Evolutionary conservation across 352 stramenopile genomes (phyloP).

Genomic region (Globisporangium camurandrum): DNA sequence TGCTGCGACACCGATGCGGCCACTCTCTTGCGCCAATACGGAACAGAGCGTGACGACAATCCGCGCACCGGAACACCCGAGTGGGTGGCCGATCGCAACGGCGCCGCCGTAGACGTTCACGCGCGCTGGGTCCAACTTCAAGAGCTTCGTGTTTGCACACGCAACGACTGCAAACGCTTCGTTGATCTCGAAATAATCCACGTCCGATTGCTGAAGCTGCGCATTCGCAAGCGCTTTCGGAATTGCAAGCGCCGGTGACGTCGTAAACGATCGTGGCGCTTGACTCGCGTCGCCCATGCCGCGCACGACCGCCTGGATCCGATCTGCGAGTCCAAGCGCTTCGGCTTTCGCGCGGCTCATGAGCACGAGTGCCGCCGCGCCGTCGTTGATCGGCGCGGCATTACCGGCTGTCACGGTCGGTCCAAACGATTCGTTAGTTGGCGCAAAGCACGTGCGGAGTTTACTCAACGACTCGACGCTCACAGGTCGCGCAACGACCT

Average conservation of each 20-base stretch:
- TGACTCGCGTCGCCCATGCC: slow-evolving; percentile 70
- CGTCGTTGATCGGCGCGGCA: slow-evolving; percentile 94
- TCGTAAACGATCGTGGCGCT: slow-evolving; percentile 90
- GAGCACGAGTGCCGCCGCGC: slow-evolving; percentile 90
- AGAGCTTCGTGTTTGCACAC: slow-evolving; percentile 88
- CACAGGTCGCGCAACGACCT: slow-evolving; percentile 70
- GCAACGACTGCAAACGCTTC: slow-evolving; percentile 96
- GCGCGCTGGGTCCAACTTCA: slow-evolving; percentile 78
- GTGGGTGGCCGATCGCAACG: slow-evolving; percentile 54
- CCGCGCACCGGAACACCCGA: slow-evolving; percentile 66
- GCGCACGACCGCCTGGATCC: slow-evolving; percentile 57
- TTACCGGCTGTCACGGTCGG: slow-evolving; percentile 94
- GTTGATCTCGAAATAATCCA: slow-evolving; percentile 98
- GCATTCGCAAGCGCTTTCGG: slow-evolving; percentile 80
- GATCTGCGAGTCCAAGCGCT: slow-evolving; percentile 39
- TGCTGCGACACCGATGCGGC: slow-evolving; percentile 84
- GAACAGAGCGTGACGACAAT: slow-evolving; percentile 92
- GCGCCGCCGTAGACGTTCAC: slow-evolving; percentile 94
- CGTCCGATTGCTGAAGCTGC: slow-evolving; percentile 65
- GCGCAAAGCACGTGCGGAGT: slow-evolving; percentile 88
- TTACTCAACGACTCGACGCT: slow-evolving; percentile 81
- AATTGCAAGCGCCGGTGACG: slow-evolving; percentile 88
- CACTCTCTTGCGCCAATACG: slow-evolving; percentile 89
- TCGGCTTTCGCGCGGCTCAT: slow-evolving; percentile 83
- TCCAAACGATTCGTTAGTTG: slow-evolving; percentile 37